A percentile compares a stretch with the other conserved stretches of the same genome.
These are phyloP conservation scores for Geum urbanum DNA, from an alignment of 306 rosid genomes.

Conservation along the genomic window DNA sequence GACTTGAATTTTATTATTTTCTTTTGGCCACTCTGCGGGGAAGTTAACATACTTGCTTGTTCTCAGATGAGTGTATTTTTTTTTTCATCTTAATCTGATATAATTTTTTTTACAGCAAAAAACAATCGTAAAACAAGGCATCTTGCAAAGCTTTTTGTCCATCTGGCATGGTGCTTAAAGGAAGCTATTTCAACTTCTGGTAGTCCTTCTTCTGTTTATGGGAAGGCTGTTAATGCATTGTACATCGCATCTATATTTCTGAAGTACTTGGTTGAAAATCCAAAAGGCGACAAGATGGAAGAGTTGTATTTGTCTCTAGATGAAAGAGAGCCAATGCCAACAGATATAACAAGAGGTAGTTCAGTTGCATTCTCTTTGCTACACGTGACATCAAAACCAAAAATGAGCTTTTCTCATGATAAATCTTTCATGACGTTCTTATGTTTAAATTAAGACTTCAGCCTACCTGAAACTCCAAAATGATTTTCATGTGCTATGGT, in stretches of 20 bases:
- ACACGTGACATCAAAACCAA: not conserved
- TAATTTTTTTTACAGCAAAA: conserved; percentile 48
- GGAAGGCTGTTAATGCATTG: conserved; percentile 79
- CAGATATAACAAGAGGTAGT: conserved; percentile 60
- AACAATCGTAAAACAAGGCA: conserved; percentile 77
- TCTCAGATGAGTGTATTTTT: not conserved
- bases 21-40: not conserved
- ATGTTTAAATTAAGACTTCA: not conserved
- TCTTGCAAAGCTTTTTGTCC: conserved; percentile 89
- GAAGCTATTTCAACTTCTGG: conserved; percentile 65
- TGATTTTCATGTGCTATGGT: not conserved
- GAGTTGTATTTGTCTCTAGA: conserved; percentile 60
- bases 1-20: not conserved
- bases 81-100: not conserved
- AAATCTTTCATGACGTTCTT: not conserved
- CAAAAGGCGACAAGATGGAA: conserved; percentile 41
- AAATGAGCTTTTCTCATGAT: not conserved
- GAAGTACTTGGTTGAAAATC: conserved; percentile 78
- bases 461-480: not conserved
- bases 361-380: conserved; percentile 1
- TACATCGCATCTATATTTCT: conserved; percentile 75
- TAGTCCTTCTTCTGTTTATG: conserved; percentile 50
- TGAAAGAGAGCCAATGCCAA: conserved; percentile 47
- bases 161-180: conserved; percentile 75
- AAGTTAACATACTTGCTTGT: not conserved